Evolutionary conservation across 2,329 filamentous ascomycete genomes (phyloP).

Genomic region (Sarocladium brachiariae): DNA sequence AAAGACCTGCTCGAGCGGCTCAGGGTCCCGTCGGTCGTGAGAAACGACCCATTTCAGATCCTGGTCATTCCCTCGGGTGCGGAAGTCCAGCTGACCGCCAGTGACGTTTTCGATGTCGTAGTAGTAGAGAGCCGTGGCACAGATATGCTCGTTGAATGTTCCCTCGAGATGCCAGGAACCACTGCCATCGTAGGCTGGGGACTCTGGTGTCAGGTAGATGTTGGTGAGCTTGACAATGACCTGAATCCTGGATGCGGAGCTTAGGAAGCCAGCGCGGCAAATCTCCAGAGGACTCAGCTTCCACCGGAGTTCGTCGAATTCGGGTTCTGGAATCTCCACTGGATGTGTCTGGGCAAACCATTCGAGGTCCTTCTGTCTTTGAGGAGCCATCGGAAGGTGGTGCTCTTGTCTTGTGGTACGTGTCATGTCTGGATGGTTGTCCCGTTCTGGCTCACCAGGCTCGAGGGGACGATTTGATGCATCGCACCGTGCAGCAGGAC

Average conservation of each 20-base stretch:
- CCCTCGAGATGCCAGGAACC: conserved; percentile 52
- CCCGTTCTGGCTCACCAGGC: conserved; percentile 19
- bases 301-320: no score
- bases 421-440: not conserved
- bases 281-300: not conserved
- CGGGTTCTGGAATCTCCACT: not conserved
- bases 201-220: conserved; percentile 52
- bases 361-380: not conserved
- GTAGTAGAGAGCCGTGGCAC: conserved; percentile 57
- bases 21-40: conserved; percentile 16
- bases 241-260: conserved; percentile 37
- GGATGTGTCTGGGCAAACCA: not conserved
- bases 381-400: no score
- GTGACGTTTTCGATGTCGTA: conserved; percentile 55
- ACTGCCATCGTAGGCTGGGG: conserved; percentile 46
- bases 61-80: conserved; percentile 29
- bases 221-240: conserved; percentile 58
- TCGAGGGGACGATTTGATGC: conserved; percentile 18
- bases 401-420: no score
- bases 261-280: conserved; percentile 24
- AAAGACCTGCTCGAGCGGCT: conserved; percentile 27
- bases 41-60: conserved; percentile 24
- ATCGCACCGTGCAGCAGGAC: conserved; percentile 9
- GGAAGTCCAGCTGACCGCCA: conserved; percentile 43
- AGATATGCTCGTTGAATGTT: conserved; percentile 56